These are phyloP conservation scores for Metschnikowia rubicola DNA, from an alignment of 805 yeast species.

Conservation along the genomic window DNA sequence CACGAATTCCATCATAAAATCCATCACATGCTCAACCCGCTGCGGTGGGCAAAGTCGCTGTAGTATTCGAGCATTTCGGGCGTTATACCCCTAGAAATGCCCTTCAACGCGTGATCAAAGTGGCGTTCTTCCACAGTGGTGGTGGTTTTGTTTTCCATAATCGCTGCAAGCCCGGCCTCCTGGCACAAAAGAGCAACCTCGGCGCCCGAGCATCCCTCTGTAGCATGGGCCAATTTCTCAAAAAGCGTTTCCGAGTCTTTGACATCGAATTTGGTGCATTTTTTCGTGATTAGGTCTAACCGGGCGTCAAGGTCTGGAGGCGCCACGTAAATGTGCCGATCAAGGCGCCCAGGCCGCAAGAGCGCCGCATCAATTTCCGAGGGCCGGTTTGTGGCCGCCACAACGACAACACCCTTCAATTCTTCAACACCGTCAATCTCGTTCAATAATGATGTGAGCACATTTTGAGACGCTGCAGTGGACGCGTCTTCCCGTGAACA, in stretches of 20 bases:
- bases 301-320: constrained; percentile 89
- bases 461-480: constrained; percentile 76
- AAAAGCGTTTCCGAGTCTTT: constrained; percentile 41
- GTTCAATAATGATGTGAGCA: constrained; percentile 82
- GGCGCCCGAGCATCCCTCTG: constrained; percentile 96
- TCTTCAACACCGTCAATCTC: constrained; percentile 98
- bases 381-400: constrained; percentile 97
- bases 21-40: constrained; percentile 27
- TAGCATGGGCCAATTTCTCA: constrained; percentile 50
- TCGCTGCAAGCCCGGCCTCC: constrained; percentile 93
- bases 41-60: constrained; percentile 46
- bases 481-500: constrained; percentile 64
- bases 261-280: constrained; percentile 62
- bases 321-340: constrained; percentile 85
- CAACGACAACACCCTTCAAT: constrained; percentile 84
- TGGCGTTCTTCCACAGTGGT: constrained; percentile 56
- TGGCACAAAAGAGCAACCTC: constrained; percentile 90
- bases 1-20: no score
- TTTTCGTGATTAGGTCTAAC: constrained; percentile 68
- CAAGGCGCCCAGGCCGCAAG: constrained; percentile 92
- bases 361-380: constrained; percentile 90
- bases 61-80: constrained; percentile 80
- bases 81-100: constrained; percentile 77
- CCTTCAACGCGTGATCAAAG: constrained; percentile 65
- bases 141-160: constrained; percentile 69